Base-by-base conservation (phyloP, 106 monocot genomes). In the Allium fistulosum region DNA sequence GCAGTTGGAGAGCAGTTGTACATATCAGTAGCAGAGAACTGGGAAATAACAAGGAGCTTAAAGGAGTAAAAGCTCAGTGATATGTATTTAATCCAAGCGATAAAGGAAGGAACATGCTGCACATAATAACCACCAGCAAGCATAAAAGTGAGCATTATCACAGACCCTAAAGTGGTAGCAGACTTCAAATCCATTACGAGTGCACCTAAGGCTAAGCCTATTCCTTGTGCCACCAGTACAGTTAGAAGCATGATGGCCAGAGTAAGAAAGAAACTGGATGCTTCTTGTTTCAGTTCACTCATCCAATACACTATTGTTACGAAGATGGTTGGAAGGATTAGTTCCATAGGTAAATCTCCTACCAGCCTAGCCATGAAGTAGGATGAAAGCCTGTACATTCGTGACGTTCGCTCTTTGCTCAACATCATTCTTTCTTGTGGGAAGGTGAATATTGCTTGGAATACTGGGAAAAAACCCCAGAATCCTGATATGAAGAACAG, bases 291-390 rank as follows among this genome's bases (percentile, higher is more conserved):
- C 53, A 81, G 48, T 18, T 73, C 69, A 11, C 58, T 72, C 81
- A 81, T 81, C 69, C 72, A 81, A 53, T 81, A 81, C n/a, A 81
- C 71, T 4, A 81, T 64, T 0, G 59, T 8, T 10, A 73, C 10
- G 27, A 81, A 81, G 11, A 69, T 10, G 5, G 56, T 59, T 6
- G 81, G 77, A 26, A 81, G 51, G 58, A 73, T 62, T 65, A 87
- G 72, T 74, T 87, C 87, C 87, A 87, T 87, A 14, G 87, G 83
- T 5, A 83, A 53, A 17, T 87, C 87, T 0, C 77, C 87, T 7
- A 59, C 78, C 66, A 73, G 69, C 13, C 83, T 49, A 3, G 83
- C 80, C 80, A 78, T 70, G 77, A 80, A 83, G 74, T 87, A 87
- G 75, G 87, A 74, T 8, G 87, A 87, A 15, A 83, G 67, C 12